Percentiles rank a stretch among this genome's conserved stretches.
Evolutionary conservation across 2,329 filamentous ascomycete genomes (phyloP).

Genomic region (Botrytis deweyae): DNA sequence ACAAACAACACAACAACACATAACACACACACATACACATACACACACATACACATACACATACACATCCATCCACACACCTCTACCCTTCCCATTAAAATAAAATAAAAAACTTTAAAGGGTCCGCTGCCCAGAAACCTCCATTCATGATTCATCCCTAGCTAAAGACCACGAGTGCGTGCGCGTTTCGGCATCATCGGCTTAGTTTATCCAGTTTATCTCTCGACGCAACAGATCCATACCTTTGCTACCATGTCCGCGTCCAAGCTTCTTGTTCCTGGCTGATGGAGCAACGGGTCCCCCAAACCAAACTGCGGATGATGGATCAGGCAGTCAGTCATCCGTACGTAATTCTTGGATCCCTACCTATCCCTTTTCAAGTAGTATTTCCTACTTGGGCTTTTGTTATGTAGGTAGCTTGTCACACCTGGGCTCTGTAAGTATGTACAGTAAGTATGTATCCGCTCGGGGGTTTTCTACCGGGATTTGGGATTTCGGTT

Average conservation of each 20-base stretch:
- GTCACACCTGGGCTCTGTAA: not conserved
- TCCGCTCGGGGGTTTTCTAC: constrained; percentile 6
- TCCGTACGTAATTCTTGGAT: not conserved
- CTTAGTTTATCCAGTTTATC: not conserved
- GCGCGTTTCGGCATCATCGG: constrained; percentile 2
- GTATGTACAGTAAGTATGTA: not conserved
- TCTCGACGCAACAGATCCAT: not conserved
- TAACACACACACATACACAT: no score
- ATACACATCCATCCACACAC: not conserved
- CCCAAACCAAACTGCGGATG: not conserved
- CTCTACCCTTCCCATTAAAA: not conserved
- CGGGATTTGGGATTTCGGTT: not conserved
- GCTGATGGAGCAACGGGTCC: not conserved
- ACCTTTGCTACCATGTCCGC: not conserved
- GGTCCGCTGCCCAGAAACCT: not conserved
- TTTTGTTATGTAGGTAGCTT: accelerated
- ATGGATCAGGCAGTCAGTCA: not conserved
- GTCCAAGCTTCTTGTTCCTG: constrained; percentile 15
- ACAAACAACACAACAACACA: no score
- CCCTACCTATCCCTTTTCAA: not conserved
- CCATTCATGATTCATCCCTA: not conserved
- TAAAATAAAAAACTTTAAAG: not conserved
- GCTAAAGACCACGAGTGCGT: not conserved
- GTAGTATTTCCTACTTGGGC: not conserved
- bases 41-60: no score